phyloP scores from a whole-genome alignment of 176 grass and related monocot species.

The Aegilops longissima region DNA sequence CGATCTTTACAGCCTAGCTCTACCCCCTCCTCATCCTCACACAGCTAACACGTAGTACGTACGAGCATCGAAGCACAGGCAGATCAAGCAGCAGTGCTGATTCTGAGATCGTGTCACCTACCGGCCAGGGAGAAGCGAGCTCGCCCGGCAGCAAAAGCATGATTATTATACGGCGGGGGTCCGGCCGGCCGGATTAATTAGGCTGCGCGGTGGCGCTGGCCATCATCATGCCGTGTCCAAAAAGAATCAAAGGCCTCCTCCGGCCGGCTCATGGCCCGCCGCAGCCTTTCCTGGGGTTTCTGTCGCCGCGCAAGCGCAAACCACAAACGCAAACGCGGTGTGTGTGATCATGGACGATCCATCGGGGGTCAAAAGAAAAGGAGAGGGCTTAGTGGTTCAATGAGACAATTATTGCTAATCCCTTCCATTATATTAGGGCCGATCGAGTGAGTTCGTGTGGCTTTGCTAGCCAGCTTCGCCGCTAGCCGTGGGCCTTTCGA shows the following conservation, averaged over 20 bases:
- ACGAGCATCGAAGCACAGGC: background rate
- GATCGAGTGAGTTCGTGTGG: background rate
- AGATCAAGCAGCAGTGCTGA: conserved; percentile 36
- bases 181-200: conserved; percentile 25
- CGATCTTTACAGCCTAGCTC: conserved; percentile 12
- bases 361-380: conserved; percentile 7
- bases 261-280: background rate
- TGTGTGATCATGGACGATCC: conserved; percentile 9
- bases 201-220: conserved; percentile 36
- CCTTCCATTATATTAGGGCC: conserved; percentile 10
- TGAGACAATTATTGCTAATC: conserved; percentile 47
- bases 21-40: background rate
- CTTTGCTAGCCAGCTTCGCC: background rate
- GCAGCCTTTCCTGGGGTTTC: conserved; percentile 48
- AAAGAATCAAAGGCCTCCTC: conserved; percentile 39
- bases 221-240: conserved; percentile 65
- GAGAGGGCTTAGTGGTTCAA: background rate
- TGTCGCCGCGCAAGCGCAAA: conserved; percentile 42
- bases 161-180: background rate
- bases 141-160: conserved; percentile 20
- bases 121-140: conserved; percentile 1
- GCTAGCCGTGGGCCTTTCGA: conserved; percentile 23
- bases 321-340: background rate
- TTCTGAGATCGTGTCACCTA: conserved; percentile 49
- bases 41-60: background rate